phyloP scores from a whole-genome alignment of 2,329 filamentous ascomycete genomes.

The Zymoseptoria passerinii region DNA sequence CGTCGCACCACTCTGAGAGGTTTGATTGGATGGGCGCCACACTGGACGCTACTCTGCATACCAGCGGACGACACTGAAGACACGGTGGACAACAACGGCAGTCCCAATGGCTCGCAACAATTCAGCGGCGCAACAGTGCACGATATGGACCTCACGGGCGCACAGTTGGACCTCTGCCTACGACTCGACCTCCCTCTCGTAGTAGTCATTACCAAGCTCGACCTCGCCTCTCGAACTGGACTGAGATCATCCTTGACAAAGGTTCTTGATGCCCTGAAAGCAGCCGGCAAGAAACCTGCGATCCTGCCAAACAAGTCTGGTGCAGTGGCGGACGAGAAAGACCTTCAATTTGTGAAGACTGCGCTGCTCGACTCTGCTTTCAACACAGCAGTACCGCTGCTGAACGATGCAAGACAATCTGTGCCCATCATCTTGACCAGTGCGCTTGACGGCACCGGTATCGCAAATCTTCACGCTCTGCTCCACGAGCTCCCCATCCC shows the following conservation, averaged over 20 bases:
- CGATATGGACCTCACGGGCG: constrained; percentile 63
- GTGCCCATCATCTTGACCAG: constrained; percentile 87
- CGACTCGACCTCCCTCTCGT: constrained; percentile 69
- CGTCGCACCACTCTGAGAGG: constrained; percentile 80
- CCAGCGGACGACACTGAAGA: constrained; percentile 64
- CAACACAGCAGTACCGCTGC: constrained; percentile 46
- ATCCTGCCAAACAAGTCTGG: constrained; percentile 47
- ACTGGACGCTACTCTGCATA: constrained; percentile 86
- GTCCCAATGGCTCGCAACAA: constrained; percentile 46
- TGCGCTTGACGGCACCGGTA: constrained; percentile 73
- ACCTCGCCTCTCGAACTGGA: constrained; percentile 66
- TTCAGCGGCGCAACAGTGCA: constrained; percentile 43
- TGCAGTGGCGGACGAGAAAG: constrained; percentile 29
- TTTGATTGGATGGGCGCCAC: constrained; percentile 89
- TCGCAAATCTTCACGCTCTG: constrained; percentile 73
- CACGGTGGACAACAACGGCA: constrained; percentile 32
- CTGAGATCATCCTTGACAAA: constrained; percentile 63
- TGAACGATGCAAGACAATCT: constrained; percentile 38
- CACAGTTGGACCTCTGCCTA: constrained; percentile 77
- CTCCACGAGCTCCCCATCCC: constrained; percentile 66
- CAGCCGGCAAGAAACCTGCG: constrained; percentile 61
- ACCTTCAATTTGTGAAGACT: constrained; percentile 49
- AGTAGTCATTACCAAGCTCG: constrained; percentile 83
- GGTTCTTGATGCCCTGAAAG: constrained; percentile 70
- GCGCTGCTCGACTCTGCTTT: constrained; percentile 52